Evolutionary conservation across 306 rosid genomes (phyloP), one percentile per base, ranked within the genome.

Genomic region (Inga oerstediana): DNA sequence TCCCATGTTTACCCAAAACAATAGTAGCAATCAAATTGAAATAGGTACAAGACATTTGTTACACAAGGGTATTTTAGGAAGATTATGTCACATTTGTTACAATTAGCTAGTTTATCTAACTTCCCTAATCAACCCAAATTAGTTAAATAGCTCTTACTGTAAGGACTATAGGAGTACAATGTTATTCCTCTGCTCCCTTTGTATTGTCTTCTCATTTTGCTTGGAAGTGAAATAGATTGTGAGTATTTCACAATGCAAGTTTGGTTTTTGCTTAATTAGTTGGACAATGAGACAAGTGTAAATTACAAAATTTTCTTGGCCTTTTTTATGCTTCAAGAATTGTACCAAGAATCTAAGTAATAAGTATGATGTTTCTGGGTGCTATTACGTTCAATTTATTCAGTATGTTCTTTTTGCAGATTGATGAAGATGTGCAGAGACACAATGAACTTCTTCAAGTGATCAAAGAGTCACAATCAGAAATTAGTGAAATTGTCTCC

Each of bases 391-490:
- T 66, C 34, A 43, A 65, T 80, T 76, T 62, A 41, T 75, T 76
- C 11, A 59, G 61, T 17, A 41, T 20, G 59, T 69, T 62, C 81
- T 59, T 85, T 79, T 49, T 77, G 71, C 86, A 97, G 99, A 79
- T 97, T 84, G 98, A 97, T 43, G 94, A 91, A 83, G 99, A 97
- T 77, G 92, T 97, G 74, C 94, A 94, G 85, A 90, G 98, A 75
- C 99, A 97, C 77, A 85, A 92, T 73, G 90, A 87, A 66, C 92
- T 94, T 86, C 90, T 97, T 81, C 81, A 89, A 76, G 90, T 81
- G 78, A 76, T 94, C 78, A 87, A 78, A 75, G 80, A 54, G 22
- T 77, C 86, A 45, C 85, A 90, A 39, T 79, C 89, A 14, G 89
- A 87, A 82, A 84, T 97, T 73, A 85, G 72, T 75, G 96, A 97